Conservation (phyloP, 352 stramenopile genomes). For the Albugo laibachii region DNA sequence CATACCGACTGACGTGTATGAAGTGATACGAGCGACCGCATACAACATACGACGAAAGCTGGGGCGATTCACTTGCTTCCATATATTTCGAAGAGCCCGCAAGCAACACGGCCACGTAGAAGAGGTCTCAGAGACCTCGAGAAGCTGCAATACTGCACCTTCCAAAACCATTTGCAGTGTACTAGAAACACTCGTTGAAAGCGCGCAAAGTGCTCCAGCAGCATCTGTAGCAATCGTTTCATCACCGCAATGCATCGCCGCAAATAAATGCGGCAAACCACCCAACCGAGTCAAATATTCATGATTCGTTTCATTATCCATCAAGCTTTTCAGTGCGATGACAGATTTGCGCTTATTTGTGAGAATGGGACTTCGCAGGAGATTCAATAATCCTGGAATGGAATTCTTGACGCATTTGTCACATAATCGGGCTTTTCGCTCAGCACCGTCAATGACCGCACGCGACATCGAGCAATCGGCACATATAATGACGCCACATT, state of each 20-base stretch:
- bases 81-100: conserved; percentile 69
- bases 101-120: conserved; percentile 64
- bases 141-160: conserved; percentile 74
- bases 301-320: conserved; percentile 71
- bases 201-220: conserved; percentile 46
- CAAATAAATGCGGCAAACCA: conserved; percentile 46
- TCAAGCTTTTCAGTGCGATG: conserved; percentile 58
- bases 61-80: conserved; percentile 72
- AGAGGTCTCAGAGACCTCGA: conserved; percentile 62
- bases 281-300: conserved; percentile 63
- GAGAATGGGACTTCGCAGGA: conserved; percentile 19
- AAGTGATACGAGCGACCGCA: conserved; percentile 56
- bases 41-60: conserved; percentile 76
- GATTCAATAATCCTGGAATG: conserved; percentile 40
- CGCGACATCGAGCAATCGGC: conserved; percentile 71
- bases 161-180: conserved; percentile 76
- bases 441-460: conserved; percentile 56
- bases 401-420: conserved; percentile 70
- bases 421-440: conserved; percentile 61
- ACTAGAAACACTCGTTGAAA: conserved; percentile 59
- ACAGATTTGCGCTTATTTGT: conserved; percentile 49
- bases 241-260: conserved; percentile 44
- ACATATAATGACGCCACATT: conserved; percentile 78
- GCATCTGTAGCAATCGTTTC: conserved; percentile 46
- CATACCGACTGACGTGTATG: conserved; percentile 51